Evolutionary conservation across 1,284 basidiomycete genomes (phyloP).

Genomic region (Leccinum griseonigrum): DNA sequence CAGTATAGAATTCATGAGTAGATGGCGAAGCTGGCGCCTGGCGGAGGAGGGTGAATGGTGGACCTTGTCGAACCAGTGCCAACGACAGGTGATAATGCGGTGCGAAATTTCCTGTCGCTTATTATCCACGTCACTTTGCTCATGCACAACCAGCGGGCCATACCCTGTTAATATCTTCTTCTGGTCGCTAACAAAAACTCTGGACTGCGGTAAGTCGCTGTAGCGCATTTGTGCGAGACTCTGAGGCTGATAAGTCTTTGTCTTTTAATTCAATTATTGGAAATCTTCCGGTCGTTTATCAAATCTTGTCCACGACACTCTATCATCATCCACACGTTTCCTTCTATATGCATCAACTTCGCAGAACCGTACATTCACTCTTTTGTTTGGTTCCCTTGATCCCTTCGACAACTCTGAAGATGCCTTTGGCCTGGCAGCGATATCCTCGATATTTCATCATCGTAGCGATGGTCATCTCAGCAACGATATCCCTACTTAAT

Average conservation of each 20-base stretch:
- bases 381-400: conserved; percentile 1
- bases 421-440: conserved; percentile 40
- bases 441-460: conserved; percentile 48
- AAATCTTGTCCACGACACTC: conserved; percentile 13
- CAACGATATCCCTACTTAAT: conserved; percentile 45
- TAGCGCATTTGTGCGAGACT: background rate
- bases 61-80: background rate
- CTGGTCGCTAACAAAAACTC: conserved; percentile 4
- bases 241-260: background rate
- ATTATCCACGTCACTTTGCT: conserved; percentile 21
- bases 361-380: conserved; percentile 9
- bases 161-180: conserved; percentile 11
- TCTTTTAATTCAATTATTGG: background rate
- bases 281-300: background rate
- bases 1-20: background rate
- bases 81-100: background rate
- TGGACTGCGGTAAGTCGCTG: conserved; percentile 15
- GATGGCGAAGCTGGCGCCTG: too few species aligned
- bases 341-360: conserved; percentile 6
- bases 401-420: conserved; percentile 12
- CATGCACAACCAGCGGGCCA: conserved; percentile 14
- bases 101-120: background rate
- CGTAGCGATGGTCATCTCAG: conserved; percentile 38
- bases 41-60: background rate
- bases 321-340: conserved; percentile 13